Evolutionary conservation across 306 rosid species (phyloP).

Genomic region (Quercus engelmannii): DNA sequence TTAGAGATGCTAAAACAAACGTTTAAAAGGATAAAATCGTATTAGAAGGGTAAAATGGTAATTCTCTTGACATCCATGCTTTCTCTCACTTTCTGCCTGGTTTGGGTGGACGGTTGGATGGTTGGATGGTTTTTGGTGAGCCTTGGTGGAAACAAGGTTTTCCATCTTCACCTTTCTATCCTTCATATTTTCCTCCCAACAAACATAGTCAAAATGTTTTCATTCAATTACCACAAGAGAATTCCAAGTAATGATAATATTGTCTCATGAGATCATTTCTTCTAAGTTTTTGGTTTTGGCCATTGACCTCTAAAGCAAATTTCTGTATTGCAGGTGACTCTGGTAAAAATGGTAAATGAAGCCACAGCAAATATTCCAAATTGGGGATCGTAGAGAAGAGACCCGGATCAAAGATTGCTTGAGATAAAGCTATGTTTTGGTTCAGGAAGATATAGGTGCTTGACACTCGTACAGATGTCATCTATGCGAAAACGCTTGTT

Average conservation of each 20-base stretch:
- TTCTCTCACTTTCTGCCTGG: no score
- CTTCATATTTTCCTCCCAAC: no score
- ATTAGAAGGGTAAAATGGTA: no score
- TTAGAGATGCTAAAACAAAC: no score
- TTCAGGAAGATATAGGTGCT: neutral
- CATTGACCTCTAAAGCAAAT: neutral
- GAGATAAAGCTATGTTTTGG: neutral
- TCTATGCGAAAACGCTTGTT: neutral
- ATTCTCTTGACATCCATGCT: no score
- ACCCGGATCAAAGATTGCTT: neutral
- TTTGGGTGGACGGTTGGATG: no score
- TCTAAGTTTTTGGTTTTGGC: neutral
- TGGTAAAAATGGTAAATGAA: slow-evolving; percentile 89
- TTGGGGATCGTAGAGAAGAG: slow-evolving; percentile 51
- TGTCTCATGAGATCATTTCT: neutral
- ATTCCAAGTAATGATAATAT: neutral
- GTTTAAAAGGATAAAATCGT: no score
- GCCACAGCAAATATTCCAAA: slow-evolving; percentile 82
- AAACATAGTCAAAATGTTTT: neutral
- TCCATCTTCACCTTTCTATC: no score
- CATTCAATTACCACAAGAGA: neutral
- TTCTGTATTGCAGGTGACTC: slow-evolving; percentile 62
- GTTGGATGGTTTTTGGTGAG: no score
- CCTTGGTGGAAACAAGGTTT: no score
- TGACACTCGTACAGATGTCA: slow-evolving; percentile 6